Percentiles rank a stretch among this genome's conserved stretches.
These are phyloP conservation scores for Lasiosphaeria ovina DNA, from an alignment of 495 filamentous ascomycete species.

Conservation along the genomic window DNA sequence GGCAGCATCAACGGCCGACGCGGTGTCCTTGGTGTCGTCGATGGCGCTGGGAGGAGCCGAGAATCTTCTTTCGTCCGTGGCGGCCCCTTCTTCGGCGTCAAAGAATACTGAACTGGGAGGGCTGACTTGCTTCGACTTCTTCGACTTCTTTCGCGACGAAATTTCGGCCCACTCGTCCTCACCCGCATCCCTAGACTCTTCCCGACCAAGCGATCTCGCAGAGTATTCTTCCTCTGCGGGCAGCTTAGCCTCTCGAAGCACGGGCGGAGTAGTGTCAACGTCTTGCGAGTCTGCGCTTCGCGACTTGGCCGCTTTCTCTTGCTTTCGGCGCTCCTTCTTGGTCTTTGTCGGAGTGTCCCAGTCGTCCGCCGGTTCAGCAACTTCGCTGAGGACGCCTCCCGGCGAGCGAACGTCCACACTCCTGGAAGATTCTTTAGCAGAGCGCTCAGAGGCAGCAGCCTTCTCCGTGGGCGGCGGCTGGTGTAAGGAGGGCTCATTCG, in stretches of 20 bases:
- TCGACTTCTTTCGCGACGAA: conserved; percentile 28
- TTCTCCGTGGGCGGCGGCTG: conserved; percentile 46
- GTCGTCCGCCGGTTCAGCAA: conserved; percentile 11
- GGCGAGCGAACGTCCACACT: background rate
- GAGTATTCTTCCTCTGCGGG: background rate
- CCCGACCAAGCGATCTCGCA: background rate
- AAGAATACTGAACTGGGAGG: conserved; percentile 26
- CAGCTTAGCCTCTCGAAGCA: background rate
- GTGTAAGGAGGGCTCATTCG: conserved; percentile 48
- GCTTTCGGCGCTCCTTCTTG: conserved; percentile 10
- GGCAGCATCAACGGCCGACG: conserved; percentile 6
- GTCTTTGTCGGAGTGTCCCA: conserved; percentile 16
- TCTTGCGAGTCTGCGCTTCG: conserved; percentile 3
- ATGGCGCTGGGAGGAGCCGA: conserved; percentile 7
- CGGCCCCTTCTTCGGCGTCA: conserved; percentile 17
- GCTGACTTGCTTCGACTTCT: conserved; percentile 31
- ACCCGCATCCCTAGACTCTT: conserved; percentile 7
- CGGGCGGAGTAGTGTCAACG: background rate
- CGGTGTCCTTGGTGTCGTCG: conserved; percentile 5
- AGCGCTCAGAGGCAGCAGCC: conserved; percentile 34
- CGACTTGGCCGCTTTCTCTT: conserved; percentile 10
- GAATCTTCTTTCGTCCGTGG: background rate
- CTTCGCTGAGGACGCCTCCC: conserved; percentile 10
- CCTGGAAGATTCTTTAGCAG: conserved; percentile 11
- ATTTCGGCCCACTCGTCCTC: conserved; percentile 19